A percentile compares a stretch with the other conserved stretches of the same genome.
phyloP scores from a whole-genome alignment of 345 rosid genomes.

The Clarkia xantiana region DNA sequence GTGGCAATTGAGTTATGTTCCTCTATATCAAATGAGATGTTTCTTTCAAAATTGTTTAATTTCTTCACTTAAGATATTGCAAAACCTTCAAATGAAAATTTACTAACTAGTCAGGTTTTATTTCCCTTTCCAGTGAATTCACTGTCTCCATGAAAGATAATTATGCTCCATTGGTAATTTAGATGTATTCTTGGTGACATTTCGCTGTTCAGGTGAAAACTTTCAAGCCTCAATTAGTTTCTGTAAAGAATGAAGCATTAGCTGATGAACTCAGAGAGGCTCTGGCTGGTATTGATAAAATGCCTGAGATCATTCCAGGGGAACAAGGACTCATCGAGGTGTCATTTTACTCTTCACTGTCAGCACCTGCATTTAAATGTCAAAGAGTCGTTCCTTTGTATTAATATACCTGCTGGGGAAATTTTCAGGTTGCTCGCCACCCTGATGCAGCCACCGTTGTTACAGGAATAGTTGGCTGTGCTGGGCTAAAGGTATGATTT shows the following conservation, averaged over 20 bases:
- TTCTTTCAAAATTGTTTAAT: neutral
- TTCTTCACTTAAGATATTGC: neutral
- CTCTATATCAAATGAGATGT: neutral
- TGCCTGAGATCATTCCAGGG: constrained; percentile 87
- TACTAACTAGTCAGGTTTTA: no score
- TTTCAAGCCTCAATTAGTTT: constrained; percentile 77
- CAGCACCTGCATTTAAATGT: neutral
- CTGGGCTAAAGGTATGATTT: constrained; percentile 85
- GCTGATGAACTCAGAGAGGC: constrained; percentile 76
- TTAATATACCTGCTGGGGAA: no score
- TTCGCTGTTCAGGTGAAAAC: constrained; percentile 43
- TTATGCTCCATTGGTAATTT: no score
- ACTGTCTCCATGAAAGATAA: no score
- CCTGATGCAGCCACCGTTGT: constrained; percentile 83
- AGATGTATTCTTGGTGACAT: neutral
- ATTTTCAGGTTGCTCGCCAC: constrained; percentile 83
- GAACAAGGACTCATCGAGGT: constrained; percentile 90
- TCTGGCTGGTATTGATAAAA: constrained; percentile 53
- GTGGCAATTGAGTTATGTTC: neutral
- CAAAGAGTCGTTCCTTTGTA: neutral
- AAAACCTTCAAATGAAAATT: no score
- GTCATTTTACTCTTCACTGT: neutral
- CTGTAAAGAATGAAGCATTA: constrained; percentile 67
- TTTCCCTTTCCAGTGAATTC: no score
- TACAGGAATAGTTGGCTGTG: constrained; percentile 97